phyloP scores from a whole-genome alignment of 108 stramenopile species.

The Fragilariopsis cylindrus region DNA sequence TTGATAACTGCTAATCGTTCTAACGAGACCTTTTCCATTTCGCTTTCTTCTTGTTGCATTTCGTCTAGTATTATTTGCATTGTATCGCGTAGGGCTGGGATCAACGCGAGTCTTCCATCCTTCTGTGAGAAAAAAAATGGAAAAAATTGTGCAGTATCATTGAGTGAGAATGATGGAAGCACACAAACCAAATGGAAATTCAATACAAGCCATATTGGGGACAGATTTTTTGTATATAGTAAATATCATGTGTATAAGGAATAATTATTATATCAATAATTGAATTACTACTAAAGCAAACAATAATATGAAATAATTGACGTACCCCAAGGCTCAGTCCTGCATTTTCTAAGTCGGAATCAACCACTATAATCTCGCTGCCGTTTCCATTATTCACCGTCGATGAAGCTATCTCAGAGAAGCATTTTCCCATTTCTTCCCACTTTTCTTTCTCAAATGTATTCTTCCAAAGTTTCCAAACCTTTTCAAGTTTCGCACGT shows the following conservation, averaged over 20 bases:
- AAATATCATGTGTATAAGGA: background rate
- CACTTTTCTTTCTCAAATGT: slow-evolving; percentile 45
- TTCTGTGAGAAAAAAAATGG: slow-evolving; percentile 17
- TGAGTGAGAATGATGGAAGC: background rate
- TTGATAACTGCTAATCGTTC: slow-evolving; percentile 84
- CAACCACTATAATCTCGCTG: background rate
- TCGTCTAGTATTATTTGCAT: slow-evolving; percentile 86
- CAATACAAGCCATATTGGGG: background rate
- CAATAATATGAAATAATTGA: slow-evolving; percentile 25
- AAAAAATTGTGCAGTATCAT: background rate
- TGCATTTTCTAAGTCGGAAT: slow-evolving; percentile 28
- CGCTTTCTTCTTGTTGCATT: slow-evolving; percentile 70
- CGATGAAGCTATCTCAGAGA: slow-evolving; percentile 28
- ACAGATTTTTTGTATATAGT: background rate
- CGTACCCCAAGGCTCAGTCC: slow-evolving; percentile 49
- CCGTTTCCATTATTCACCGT: background rate
- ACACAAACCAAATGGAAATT: background rate
- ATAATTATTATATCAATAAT: slow-evolving; percentile 17
- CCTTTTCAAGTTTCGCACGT: slow-evolving; percentile 60
- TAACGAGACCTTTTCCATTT: slow-evolving; percentile 82
- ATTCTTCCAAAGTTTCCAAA: slow-evolving; percentile 74
- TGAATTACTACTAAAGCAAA: slow-evolving; percentile 11
- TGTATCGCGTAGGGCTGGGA: slow-evolving; percentile 52
- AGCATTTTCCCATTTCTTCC: slow-evolving; percentile 71
- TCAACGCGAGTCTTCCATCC: slow-evolving; percentile 60